Conservation (phyloP, 1,139 yeast species). For the Magnusiomyces magnusii region DNA sequence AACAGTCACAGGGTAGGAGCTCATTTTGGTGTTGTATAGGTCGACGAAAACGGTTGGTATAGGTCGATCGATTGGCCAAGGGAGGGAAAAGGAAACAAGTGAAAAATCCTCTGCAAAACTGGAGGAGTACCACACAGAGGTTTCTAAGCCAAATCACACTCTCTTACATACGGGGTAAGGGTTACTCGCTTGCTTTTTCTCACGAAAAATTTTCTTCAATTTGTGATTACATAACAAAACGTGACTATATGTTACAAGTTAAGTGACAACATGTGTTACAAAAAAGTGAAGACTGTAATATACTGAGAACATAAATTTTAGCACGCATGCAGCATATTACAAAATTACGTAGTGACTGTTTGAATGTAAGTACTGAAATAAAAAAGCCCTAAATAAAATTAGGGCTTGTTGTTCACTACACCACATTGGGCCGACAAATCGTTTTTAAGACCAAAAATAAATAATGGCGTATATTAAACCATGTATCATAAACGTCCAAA, state of each 20-base stretch:
- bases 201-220: neutral
- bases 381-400: no score
- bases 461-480: no score
- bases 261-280: neutral
- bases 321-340: no score
- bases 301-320: neutral
- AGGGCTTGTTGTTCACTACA: no score
- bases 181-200: neutral
- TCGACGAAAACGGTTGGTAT: conserved; percentile 8
- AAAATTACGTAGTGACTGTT: no score
- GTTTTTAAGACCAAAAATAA: no score
- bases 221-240: neutral
- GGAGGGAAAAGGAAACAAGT: conserved; percentile 1
- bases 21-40: conserved; percentile 14
- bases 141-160: neutral
- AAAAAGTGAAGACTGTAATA: neutral
- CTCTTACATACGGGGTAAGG: neutral
- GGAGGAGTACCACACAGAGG: neutral
- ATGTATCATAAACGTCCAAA: no score
- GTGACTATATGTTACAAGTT: neutral
- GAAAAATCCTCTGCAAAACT: conserved; percentile 4
- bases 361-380: no score
- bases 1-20: conserved; percentile 17
- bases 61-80: conserved; percentile 4
- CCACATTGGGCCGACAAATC: no score